Percentiles rank a stretch among this genome's conserved stretches.
Conservation (phyloP, 1,284 basidiomycete genomes). For the Athelia psychrophila region DNA sequence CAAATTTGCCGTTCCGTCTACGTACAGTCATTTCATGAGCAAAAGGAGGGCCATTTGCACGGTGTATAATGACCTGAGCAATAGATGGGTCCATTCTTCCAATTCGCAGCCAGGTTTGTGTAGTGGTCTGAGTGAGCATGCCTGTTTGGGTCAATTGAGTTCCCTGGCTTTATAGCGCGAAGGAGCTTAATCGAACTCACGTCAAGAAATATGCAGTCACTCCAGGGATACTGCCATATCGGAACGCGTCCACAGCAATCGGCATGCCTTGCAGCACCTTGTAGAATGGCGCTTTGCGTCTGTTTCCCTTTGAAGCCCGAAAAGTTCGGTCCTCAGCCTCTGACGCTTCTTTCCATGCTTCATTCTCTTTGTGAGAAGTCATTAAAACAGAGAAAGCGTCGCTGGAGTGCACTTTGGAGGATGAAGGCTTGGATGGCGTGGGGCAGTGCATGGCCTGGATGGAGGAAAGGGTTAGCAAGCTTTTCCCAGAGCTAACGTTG, state of each 20-base stretch:
- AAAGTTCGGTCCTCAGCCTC: slow-evolving; percentile 46
- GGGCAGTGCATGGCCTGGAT: slow-evolving; percentile 8
- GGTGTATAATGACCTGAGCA: slow-evolving; percentile 59
- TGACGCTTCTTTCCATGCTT: slow-evolving; percentile 82
- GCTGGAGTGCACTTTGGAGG: slow-evolving; percentile 5
- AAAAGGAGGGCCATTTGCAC: slow-evolving; percentile 5
- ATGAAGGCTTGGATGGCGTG: slow-evolving; percentile 5
- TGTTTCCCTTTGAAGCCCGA: slow-evolving; percentile 44
- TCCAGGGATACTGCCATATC: slow-evolving; percentile 87
- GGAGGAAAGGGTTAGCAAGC: slow-evolving; percentile 18
- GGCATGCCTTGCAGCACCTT: slow-evolving; percentile 98
- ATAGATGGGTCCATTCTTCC: slow-evolving; percentile 93
- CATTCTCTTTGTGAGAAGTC: slow-evolving; percentile 76
- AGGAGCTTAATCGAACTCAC: slow-evolving; percentile 39
- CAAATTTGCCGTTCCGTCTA: slow-evolving; percentile 82
- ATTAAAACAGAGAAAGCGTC: slow-evolving; percentile 80
- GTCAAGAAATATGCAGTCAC: slow-evolving; percentile 89
- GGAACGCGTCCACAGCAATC: slow-evolving; percentile 93
- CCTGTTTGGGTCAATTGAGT: slow-evolving; percentile 32
- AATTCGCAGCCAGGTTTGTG: slow-evolving; percentile 83
- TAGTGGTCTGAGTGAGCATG: slow-evolving; percentile 97
- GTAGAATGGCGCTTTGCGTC: slow-evolving; percentile 87
- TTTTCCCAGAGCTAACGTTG: slow-evolving; percentile 7
- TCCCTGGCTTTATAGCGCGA: slow-evolving; percentile 9
- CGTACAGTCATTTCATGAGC: neutral